Percentiles rank a stretch among this genome's conserved stretches.
phyloP scores from a whole-genome alignment of 2,329 filamentous ascomycete species.

The Huntiella bhutanensis region DNA sequence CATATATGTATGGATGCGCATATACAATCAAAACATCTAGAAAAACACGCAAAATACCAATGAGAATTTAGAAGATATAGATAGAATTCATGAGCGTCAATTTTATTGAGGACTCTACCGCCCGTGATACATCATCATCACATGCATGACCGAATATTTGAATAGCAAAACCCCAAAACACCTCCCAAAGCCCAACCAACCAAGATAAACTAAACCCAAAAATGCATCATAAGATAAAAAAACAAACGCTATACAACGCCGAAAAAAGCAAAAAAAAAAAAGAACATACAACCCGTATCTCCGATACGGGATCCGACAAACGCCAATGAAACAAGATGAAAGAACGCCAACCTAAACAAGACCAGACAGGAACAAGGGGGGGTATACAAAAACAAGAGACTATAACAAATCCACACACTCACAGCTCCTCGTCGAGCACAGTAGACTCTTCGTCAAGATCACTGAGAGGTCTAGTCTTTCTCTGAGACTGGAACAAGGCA shows the following conservation, averaged over 20 bases:
- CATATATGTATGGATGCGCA: too few species aligned
- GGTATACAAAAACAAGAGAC: neutral
- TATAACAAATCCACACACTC: neutral
- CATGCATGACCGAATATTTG: slow-evolving; percentile 3
- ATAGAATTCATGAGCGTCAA: too few species aligned
- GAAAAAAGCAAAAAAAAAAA: neutral
- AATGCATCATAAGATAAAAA: neutral
- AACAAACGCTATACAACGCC: neutral
- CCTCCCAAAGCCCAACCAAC: neutral
- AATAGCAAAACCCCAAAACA: neutral
- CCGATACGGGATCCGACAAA: neutral
- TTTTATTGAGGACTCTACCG: neutral
- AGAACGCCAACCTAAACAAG: neutral
- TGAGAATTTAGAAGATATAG: too few species aligned
- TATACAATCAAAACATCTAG: too few species aligned
- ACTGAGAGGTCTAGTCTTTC: slow-evolving; percentile 2
- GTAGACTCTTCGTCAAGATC: slow-evolving; percentile 7
- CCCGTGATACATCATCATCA: neutral
- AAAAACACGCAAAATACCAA: too few species aligned
- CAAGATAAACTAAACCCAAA: neutral
- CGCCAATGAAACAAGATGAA: neutral
- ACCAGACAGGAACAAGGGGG: neutral
- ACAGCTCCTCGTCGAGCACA: neutral
- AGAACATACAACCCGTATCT: neutral
- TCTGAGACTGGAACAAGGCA: slow-evolving; percentile 7